Percentiles rank a stretch among this genome's conserved stretches.
Conservation (phyloP, 2,329 filamentous ascomycete genomes). For the Epichloe bromicola region DNA sequence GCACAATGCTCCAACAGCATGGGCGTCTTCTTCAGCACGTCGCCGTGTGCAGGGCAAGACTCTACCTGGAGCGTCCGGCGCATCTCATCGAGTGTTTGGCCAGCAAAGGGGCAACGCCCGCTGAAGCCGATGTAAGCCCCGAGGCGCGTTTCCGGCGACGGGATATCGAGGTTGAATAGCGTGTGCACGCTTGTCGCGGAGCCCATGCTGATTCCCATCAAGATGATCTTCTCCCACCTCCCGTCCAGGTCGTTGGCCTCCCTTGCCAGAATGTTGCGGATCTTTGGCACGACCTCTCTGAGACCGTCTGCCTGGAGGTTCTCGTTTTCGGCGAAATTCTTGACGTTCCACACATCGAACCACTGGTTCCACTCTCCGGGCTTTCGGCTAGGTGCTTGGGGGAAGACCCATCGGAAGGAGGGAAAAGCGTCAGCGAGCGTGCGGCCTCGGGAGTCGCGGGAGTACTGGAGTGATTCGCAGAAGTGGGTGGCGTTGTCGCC, state of each 20-base stretch:
- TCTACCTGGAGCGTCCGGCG: conserved; percentile 19
- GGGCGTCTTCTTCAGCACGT: conserved; percentile 26
- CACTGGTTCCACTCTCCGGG: conserved; percentile 24
- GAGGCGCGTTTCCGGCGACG: conserved; percentile 7
- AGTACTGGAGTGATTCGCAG: conserved; percentile 16
- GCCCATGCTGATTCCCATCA: conserved; percentile 36
- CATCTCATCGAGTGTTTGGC: conserved; percentile 16
- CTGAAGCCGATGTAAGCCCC: conserved; percentile 26
- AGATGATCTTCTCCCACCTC: conserved; percentile 24
- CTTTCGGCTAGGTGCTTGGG: conserved; percentile 23
- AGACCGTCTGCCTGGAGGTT: conserved; percentile 29
- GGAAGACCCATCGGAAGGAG: conserved; percentile 36
- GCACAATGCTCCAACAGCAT: conserved; percentile 31
- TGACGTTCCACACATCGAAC: conserved; percentile 37
- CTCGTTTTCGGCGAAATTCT: conserved; percentile 26
- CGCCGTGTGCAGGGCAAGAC: conserved; percentile 12
- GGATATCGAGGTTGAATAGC: conserved; percentile 21
- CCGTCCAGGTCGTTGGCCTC: conserved; percentile 25
- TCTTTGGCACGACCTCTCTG: conserved; percentile 20
- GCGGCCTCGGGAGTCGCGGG: conserved; percentile 16
- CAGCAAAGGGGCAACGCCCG: conserved; percentile 23
- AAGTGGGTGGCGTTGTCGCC: conserved; percentile 25
- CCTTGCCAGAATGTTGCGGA: conserved; percentile 18
- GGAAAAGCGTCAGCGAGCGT: conserved; percentile 28
- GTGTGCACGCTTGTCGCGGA: conserved; percentile 26